A percentile compares a stretch with the other conserved stretches of the same genome.
These are phyloP conservation scores for Periconia sp. DNA, from an alignment of 2,329 filamentous ascomycete genomes.

Conservation along the genomic window DNA sequence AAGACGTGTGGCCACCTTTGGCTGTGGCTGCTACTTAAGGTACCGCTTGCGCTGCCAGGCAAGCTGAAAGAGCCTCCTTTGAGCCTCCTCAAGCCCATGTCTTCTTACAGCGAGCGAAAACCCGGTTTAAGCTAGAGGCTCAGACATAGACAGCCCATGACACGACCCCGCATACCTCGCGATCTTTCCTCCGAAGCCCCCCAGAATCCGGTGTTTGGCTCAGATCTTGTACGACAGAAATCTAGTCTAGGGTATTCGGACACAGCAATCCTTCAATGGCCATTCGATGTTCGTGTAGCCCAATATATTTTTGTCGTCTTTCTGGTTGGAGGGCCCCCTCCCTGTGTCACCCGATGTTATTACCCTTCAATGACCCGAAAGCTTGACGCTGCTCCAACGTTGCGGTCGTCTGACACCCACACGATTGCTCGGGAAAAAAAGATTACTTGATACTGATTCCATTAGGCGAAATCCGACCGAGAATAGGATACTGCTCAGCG, in stretches of 20 bases:
- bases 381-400: no score
- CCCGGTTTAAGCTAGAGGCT: not conserved
- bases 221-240: conserved; percentile 11
- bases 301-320: not conserved
- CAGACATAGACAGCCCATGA: no score
- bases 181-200: not conserved
- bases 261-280: not conserved
- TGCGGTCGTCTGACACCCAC: not conserved
- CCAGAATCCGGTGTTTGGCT: conserved; percentile 2
- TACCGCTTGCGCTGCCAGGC: conserved; percentile 3
- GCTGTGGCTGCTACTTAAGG: conserved; percentile 19
- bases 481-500: not conserved
- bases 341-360: conserved; percentile 2
- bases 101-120: conserved; percentile 1
- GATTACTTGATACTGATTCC: no score
- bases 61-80: conserved; percentile 8
- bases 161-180: no score
- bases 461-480: not conserved
- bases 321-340: conserved; percentile 1
- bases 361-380: not conserved
- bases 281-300: conserved; percentile 4
- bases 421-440: no score
- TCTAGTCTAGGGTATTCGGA: not conserved
- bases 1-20: conserved; percentile 8
- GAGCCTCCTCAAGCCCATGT: conserved; percentile 7